These are phyloP conservation scores for Solanum lycopersicoides DNA, from an alignment of 257 asterid species.

Conservation along the genomic window DNA sequence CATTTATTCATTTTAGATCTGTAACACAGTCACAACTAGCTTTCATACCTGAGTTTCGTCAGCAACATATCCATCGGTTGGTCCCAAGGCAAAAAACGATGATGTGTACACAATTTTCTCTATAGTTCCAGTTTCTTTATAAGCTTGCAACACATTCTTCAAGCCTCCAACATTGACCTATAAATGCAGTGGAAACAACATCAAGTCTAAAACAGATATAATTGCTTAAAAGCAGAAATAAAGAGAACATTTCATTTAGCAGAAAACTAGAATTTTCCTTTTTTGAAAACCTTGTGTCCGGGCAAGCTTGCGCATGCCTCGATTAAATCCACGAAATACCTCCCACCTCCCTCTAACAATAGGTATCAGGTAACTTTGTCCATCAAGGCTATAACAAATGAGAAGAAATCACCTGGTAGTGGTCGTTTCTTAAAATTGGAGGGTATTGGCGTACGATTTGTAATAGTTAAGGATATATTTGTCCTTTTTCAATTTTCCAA, in stretches of 20 bases:
- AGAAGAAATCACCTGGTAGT: neutral
- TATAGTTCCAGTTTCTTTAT: slow-evolving; percentile 37
- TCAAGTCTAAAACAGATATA: neutral
- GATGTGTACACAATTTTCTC: slow-evolving; percentile 83
- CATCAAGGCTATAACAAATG: neutral
- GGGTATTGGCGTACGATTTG: too few relatives aligned
- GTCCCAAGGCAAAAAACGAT: slow-evolving; percentile 84
- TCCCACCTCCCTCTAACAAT: neutral
- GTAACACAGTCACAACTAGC: neutral
- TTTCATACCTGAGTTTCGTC: slow-evolving; percentile 66
- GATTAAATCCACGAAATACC: neutral
- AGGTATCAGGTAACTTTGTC: neutral
- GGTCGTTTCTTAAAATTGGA: neutral
- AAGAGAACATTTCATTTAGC: neutral
- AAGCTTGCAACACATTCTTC: slow-evolving; percentile 68
- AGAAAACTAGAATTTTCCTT: neutral
- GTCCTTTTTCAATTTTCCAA: neutral
- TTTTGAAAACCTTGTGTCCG: neutral
- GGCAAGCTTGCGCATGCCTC: neutral
- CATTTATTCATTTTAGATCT: neutral
- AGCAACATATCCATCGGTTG: slow-evolving; percentile 74
- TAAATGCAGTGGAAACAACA: neutral
- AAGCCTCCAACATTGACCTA: slow-evolving; percentile 92
- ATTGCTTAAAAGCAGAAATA: neutral
- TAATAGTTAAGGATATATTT: too few relatives aligned